phyloP scores from a whole-genome alignment of 345 rosid genomes.

The Eucalyptus lansdowneana region DNA sequence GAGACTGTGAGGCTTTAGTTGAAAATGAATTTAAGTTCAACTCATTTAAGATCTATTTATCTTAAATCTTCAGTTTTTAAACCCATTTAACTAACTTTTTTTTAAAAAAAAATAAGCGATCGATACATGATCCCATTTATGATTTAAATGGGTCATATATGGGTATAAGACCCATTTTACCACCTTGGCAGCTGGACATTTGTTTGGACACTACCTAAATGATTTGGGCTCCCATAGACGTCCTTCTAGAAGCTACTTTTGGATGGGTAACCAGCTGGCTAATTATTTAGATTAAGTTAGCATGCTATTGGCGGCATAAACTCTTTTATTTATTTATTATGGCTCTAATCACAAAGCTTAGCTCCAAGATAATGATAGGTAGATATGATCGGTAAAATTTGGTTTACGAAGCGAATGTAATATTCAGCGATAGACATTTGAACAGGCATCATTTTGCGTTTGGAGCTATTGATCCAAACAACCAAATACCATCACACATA shows the following conservation, averaged over 20 bases:
- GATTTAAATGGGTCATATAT: too few relatives aligned
- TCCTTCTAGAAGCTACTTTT: background rate
- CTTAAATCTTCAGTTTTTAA: too few relatives aligned
- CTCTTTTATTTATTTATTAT: background rate
- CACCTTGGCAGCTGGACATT: background rate
- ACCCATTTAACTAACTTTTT: too few relatives aligned
- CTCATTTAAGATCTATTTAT: too few relatives aligned
- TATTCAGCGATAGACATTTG: background rate
- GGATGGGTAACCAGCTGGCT: background rate
- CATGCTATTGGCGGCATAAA: background rate
- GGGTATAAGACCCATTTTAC: too few relatives aligned
- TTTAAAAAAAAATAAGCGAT: too few relatives aligned
- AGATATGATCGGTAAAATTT: background rate
- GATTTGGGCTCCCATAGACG: background rate
- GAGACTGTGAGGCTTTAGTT: too few relatives aligned
- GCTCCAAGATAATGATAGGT: background rate
- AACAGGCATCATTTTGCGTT: background rate
- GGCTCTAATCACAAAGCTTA: background rate
- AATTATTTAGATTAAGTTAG: background rate
- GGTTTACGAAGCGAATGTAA: background rate
- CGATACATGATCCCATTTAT: too few relatives aligned
- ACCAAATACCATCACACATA: background rate
- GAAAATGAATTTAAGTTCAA: too few relatives aligned
- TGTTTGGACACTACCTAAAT: background rate
- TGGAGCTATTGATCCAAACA: background rate